These are phyloP conservation scores for Acanthamoeba comandoni DNA, from an alignment of 208 protist genomes.

Conservation along the genomic window DNA sequence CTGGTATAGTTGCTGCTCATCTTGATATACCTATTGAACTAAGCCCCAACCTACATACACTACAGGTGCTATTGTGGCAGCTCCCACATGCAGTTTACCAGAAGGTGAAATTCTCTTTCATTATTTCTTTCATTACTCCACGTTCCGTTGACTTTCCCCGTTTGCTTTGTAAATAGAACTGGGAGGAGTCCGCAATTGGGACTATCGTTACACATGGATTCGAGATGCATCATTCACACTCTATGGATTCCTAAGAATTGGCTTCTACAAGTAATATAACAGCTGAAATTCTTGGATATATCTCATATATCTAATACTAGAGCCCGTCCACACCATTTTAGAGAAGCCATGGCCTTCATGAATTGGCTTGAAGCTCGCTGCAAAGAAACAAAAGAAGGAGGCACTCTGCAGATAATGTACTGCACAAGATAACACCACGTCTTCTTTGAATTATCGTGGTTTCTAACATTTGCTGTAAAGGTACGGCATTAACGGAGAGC, in stretches of 20 bases:
- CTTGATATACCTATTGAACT: background rate
- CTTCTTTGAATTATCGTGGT: background rate
- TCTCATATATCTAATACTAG: background rate
- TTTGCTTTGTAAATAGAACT: constrained; percentile 52
- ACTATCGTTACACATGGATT: constrained; percentile 86
- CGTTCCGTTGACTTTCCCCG: background rate
- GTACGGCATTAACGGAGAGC: constrained; percentile 82
- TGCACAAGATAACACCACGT: background rate
- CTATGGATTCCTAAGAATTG: constrained; percentile 85
- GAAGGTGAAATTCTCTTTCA: constrained; percentile 33
- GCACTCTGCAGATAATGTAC: constrained; percentile 35
- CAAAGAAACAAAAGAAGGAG: constrained; percentile 51
- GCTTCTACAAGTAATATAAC: constrained; percentile 79
- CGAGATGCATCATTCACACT: constrained; percentile 84
- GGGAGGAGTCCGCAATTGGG: constrained; percentile 84
- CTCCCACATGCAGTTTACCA: constrained; percentile 81
- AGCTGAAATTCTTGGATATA: background rate
- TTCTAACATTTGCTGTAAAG: constrained; percentile 39
- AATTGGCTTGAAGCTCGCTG: constrained; percentile 79
- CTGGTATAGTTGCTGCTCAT: background rate
- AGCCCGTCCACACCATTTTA: background rate
- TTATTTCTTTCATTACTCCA: background rate
- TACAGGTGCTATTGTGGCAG: constrained; percentile 81
- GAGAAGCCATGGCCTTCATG: constrained; percentile 83
- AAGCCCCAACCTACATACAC: no score